These are phyloP conservation scores for Niveomyces coronatus DNA, from an alignment of 2,329 filamentous ascomycete species.

Conservation along the genomic window DNA sequence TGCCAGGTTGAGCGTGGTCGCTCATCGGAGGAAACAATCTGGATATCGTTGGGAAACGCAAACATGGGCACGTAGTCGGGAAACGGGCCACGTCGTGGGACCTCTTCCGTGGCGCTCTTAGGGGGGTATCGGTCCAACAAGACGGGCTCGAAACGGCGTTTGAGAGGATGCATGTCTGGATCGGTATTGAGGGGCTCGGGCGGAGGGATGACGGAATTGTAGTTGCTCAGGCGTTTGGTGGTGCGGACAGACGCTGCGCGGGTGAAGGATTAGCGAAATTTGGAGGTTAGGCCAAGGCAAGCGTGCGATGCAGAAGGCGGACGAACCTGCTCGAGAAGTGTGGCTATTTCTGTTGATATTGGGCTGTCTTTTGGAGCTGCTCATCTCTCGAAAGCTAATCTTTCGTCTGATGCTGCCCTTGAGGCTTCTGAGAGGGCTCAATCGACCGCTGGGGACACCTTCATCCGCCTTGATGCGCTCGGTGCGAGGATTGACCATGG, in stretches of 20 bases:
- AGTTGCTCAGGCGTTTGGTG: constrained; percentile 83
- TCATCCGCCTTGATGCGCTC: constrained; percentile 77
- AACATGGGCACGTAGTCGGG: constrained; percentile 99
- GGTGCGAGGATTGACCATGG: constrained; percentile 67
- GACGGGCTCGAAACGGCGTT: constrained; percentile 91
- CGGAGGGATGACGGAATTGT: constrained; percentile 93
- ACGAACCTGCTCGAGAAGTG: constrained; percentile 30
- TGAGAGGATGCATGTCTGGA: constrained; percentile 90
- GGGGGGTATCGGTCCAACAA: constrained; percentile 88
- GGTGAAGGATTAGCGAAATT: constrained; percentile 20
- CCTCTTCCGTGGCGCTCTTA: constrained; percentile 69
- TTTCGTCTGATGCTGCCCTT: constrained; percentile 85
- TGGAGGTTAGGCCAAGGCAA: background rate
- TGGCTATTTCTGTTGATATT: constrained; percentile 63
- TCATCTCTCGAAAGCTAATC: constrained; percentile 91
- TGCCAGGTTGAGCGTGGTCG: constrained; percentile 96
- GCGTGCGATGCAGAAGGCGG: too few species aligned
- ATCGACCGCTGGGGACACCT: constrained; percentile 36
- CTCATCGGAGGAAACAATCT: constrained; percentile 90
- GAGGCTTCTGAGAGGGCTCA: constrained; percentile 48
- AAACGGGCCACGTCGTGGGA: constrained; percentile 71
- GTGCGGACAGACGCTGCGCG: constrained; percentile 55
- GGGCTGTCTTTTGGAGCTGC: constrained; percentile 81
- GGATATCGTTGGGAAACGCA: constrained; percentile 95
- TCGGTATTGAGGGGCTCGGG: constrained; percentile 85